Percentiles rank a stretch among this genome's conserved stretches.
Conservation (phyloP, 352 stramenopile species). For the Paralagenidium karlingii region DNA sequence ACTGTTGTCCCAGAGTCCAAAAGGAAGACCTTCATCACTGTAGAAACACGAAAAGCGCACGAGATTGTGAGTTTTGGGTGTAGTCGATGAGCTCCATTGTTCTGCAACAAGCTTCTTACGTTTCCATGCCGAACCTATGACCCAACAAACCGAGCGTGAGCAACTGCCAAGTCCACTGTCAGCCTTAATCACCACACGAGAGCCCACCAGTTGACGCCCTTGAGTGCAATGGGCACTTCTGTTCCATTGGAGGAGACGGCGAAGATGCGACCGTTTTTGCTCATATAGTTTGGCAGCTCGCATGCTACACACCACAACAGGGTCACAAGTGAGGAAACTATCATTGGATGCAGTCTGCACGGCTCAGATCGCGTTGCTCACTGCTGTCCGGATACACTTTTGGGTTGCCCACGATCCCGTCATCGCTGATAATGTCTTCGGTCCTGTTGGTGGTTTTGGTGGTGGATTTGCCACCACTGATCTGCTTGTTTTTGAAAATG, state of each 20-base stretch:
- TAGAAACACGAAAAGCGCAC: neutral
- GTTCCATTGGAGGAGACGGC: conserved; percentile 55
- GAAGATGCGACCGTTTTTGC: conserved; percentile 49
- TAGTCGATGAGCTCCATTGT: too few relatives aligned
- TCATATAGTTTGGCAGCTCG: conserved; percentile 58
- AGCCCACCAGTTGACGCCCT: conserved; percentile 49
- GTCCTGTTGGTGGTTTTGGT: too few relatives aligned
- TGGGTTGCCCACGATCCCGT: conserved; percentile 48
- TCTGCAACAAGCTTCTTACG: conserved; percentile 14
- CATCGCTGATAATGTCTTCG: conserved; percentile 24
- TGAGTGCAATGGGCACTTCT: conserved; percentile 51
- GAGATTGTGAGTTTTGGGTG: neutral
- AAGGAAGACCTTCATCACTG: conserved; percentile 14
- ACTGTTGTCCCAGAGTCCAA: conserved; percentile 67
- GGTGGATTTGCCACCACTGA: conserved; percentile 9
- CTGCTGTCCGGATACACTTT: conserved; percentile 29
- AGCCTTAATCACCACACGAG: conserved; percentile 1
- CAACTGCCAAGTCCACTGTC: neutral
- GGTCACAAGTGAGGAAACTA: conserved; percentile 5
- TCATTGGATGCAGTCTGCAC: too few relatives aligned
- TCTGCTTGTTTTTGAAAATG: conserved; percentile 16
- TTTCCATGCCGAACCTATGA: conserved; percentile 56
- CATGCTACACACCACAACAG: conserved; percentile 17
- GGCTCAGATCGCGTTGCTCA: neutral
- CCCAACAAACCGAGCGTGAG: neutral